Evolutionary conservation across 805 yeast species (phyloP), one percentile per base, ranked within the genome.

Genomic region (Saturnispora bothae): DNA sequence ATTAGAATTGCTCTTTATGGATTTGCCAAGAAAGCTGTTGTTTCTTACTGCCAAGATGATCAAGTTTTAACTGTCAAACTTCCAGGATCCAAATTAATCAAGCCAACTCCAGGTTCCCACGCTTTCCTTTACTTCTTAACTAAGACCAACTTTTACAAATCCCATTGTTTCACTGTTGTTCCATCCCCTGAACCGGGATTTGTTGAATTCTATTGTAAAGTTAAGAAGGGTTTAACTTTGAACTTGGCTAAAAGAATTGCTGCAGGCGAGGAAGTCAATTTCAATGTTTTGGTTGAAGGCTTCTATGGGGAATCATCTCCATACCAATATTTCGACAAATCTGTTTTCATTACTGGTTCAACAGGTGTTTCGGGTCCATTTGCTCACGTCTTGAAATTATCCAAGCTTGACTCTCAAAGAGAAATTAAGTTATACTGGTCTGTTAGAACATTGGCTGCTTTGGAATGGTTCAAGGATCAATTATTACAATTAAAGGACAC

Each of bases 151-250:
- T 74, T 78, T 53, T 78, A 31, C 42, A 49, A 45, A 42, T 71
- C 82, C 1, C 86, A 80, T 54, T 86, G 89, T 4, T 80, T 83
- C 57, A 77, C 88, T 1, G 55, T 72, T 5, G 59, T 71, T 34
- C 66, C 66, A 35, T 50, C 54, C 5, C 38, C 47, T n/a, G 55
- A 60, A 31, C 59, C 60, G 28, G 59, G 62, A 43, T 55, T 58
- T 33, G 50, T 73, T 8, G 56, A 61, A 2, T 57, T 71, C 34
- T 66, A 61, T 46, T 64, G 72, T 48, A 73, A 69, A 49, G 68
- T 66, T 15, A 73, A 74, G 52, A 65, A 65, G n/a, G 85, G 84
- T 41, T 54, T 74, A 38, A 76, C 84, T 13, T 64, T 59, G 45
- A 53, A 56, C 14, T 46, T 74, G 25, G 56, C 61, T 28, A 23